phyloP scores from a whole-genome alignment of 2,329 filamentous ascomycete genomes.

The Aspergillus hiratsukae region DNA sequence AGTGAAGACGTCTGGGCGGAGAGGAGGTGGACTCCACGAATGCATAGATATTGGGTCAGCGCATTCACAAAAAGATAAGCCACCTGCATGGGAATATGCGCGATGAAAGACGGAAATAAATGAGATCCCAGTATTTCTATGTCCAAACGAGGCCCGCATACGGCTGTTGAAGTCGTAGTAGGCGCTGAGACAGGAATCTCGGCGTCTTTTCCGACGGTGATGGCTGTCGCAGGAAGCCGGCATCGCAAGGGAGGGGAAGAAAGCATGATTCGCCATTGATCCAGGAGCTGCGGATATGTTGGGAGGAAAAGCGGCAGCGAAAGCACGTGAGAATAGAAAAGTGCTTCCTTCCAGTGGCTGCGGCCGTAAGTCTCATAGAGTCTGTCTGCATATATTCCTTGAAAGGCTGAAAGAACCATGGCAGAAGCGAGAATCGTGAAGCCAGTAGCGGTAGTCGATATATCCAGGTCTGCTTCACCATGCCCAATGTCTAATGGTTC shows the following conservation, averaged over 20 bases:
- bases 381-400: slow-evolving; percentile 91
- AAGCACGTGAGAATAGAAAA: slow-evolving; percentile 77
- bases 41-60: slow-evolving; percentile 88
- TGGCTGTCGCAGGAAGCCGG: slow-evolving; percentile 9
- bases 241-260: slow-evolving; percentile 31
- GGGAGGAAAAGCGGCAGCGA: slow-evolving; percentile 44
- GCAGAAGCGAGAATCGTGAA: slow-evolving; percentile 80
- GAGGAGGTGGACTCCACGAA: slow-evolving; percentile 91
- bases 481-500: slow-evolving; percentile 36
- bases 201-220: not conserved
- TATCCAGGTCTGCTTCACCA: slow-evolving; percentile 22
- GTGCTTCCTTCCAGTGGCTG: slow-evolving; percentile 85
- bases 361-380: slow-evolving; percentile 79
- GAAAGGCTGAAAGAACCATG: slow-evolving; percentile 84
- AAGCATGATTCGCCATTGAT: slow-evolving; percentile 33
- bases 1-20: slow-evolving; percentile 83
- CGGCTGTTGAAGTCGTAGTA: not conserved
- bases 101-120: slow-evolving; percentile 19
- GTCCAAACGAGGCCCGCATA: slow-evolving; percentile 42
- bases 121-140: not conserved
- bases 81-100: slow-evolving; percentile 31
- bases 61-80: slow-evolving; percentile 51
- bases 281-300: slow-evolving; percentile 30
- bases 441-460: slow-evolving; percentile 52
- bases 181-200: not conserved